phyloP scores from a whole-genome alignment of 495 filamentous ascomycete species.

The Lentithecium fluviatile region DNA sequence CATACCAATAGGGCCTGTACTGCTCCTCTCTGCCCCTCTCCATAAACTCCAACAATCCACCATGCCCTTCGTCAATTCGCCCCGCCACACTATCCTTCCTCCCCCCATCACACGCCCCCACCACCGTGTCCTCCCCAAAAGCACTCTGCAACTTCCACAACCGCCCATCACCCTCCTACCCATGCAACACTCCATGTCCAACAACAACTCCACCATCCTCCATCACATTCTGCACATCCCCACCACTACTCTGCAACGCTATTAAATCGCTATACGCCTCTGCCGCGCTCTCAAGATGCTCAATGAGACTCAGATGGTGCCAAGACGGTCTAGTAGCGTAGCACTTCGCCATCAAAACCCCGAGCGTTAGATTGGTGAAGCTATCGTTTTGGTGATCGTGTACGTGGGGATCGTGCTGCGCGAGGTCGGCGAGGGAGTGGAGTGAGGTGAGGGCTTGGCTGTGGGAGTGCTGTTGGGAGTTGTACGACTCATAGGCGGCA shows the following conservation, averaged over 20 bases:
- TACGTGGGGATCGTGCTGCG: background rate
- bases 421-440: background rate
- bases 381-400: background rate
- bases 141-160: constrained; percentile 31
- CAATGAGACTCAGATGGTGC: constrained; percentile 12
- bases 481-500: constrained; percentile 7
- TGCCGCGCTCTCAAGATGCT: constrained; percentile 18
- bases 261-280: background rate
- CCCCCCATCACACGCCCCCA: constrained; percentile 3
- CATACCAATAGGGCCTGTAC: background rate
- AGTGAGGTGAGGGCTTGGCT: background rate
- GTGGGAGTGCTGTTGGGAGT: background rate
- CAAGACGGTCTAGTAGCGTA: constrained; percentile 16
- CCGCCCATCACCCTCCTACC: background rate
- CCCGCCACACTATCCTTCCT: background rate
- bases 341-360: background rate
- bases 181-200: constrained; percentile 19
- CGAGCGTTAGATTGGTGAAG: constrained; percentile 6
- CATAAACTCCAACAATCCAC: background rate
- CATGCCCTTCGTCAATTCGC: too few species aligned
- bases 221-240: background rate
- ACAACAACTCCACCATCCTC: background rate
- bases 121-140: constrained; percentile 20
- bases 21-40: background rate
- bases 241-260: background rate